Percentiles rank a stretch among this genome's conserved stretches.
These are phyloP conservation scores for Suillus alpinus DNA, from an alignment of 768 basidiomycete genomes.

Conservation along the genomic window DNA sequence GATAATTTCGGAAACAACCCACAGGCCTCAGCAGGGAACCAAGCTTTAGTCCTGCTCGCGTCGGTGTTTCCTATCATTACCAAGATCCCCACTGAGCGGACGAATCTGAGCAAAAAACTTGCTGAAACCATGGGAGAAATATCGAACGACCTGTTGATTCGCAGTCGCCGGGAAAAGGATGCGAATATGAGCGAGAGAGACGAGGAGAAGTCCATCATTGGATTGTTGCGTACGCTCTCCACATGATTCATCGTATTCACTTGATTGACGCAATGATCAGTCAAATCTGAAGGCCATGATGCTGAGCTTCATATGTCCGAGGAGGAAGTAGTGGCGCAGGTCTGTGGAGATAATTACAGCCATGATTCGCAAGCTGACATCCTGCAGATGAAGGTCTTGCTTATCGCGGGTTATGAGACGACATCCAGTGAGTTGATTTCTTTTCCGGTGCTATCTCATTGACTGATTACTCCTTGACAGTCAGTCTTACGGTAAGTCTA, in stretches of 20 bases:
- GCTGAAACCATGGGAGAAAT: slow-evolving; percentile 35
- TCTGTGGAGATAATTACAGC: background rate
- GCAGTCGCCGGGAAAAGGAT: slow-evolving; percentile 30
- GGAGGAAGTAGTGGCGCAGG: slow-evolving; percentile 18
- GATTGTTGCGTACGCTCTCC: slow-evolving; percentile 30
- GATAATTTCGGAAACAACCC: slow-evolving; percentile 29
- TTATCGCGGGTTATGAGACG: slow-evolving; percentile 49
- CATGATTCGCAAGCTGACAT: background rate
- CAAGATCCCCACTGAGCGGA: slow-evolving; percentile 32
- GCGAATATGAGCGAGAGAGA: slow-evolving; percentile 16
- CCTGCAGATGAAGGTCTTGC: slow-evolving; percentile 6
- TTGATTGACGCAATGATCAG: slow-evolving; percentile 15
- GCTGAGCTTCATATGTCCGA: slow-evolving; percentile 19
- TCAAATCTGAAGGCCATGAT: slow-evolving; percentile 32
- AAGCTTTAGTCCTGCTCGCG: slow-evolving; percentile 35
- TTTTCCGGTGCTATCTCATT: background rate
- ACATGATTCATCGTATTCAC: background rate
- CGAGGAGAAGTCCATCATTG: slow-evolving; percentile 38
- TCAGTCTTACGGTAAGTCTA: slow-evolving; percentile 4
- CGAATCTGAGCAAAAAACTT: slow-evolving; percentile 27
- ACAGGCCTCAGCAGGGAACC: slow-evolving; percentile 25
- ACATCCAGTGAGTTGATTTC: slow-evolving; percentile 29
- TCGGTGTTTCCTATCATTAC: slow-evolving; percentile 35
- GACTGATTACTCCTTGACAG: background rate
- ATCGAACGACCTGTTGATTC: slow-evolving; percentile 36